Percentiles rank a stretch among this genome's conserved stretches.
phyloP scores from a whole-genome alignment of 2,329 filamentous ascomycete species.

The Fusarium subtropicale region DNA sequence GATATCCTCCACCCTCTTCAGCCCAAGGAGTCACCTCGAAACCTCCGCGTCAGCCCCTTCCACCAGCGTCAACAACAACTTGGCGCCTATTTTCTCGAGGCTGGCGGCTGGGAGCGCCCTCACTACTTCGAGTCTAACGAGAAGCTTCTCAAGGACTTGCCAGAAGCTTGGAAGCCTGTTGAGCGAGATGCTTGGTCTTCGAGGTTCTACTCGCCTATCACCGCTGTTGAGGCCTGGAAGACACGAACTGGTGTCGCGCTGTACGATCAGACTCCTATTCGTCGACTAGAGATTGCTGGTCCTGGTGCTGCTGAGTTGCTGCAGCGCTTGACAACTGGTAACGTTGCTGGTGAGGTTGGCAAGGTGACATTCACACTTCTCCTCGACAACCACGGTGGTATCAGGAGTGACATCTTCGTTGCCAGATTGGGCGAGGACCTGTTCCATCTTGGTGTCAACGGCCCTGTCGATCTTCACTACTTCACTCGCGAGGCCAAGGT shows the following conservation, averaged over 20 bases:
- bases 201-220: slow-evolving; percentile 67
- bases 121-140: slow-evolving; percentile 71
- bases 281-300: slow-evolving; percentile 68
- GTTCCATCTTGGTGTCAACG: slow-evolving; percentile 69
- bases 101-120: slow-evolving; percentile 71
- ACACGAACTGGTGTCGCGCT: slow-evolving; percentile 71
- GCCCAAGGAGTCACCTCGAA: slow-evolving; percentile 66
- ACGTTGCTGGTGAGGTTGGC: slow-evolving; percentile 61
- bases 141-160: slow-evolving; percentile 62
- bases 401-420: slow-evolving; percentile 68
- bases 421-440: slow-evolving; percentile 61
- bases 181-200: slow-evolving; percentile 70
- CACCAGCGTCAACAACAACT: slow-evolving; percentile 65
- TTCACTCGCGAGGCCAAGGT: slow-evolving; percentile 63
- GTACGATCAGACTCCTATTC: slow-evolving; percentile 72
- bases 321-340: slow-evolving; percentile 63
- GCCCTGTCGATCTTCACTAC: slow-evolving; percentile 65
- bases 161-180: slow-evolving; percentile 64
- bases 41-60: slow-evolving; percentile 70
- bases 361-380: slow-evolving; percentile 68
- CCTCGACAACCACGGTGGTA: slow-evolving; percentile 63
- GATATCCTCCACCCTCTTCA: slow-evolving; percentile 72
- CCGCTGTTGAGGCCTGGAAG: slow-evolving; percentile 72
- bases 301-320: slow-evolving; percentile 67
- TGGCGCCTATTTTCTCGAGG: slow-evolving; percentile 69